phyloP scores from a whole-genome alignment of 768 basidiomycete genomes.

The Psilocybe cubensis region DNA sequence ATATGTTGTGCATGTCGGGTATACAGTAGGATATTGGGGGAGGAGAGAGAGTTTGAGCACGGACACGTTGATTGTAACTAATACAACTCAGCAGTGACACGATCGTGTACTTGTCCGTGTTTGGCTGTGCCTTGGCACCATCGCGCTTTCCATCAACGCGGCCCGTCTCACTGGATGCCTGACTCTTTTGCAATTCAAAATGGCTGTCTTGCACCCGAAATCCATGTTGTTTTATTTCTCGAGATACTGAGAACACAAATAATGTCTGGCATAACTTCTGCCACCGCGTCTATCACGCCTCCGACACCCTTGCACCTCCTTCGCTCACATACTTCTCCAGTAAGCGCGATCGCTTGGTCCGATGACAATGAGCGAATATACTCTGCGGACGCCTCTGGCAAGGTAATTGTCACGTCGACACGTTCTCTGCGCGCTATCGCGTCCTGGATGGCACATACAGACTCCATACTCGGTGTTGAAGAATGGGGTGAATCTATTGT shows the following conservation, averaged over 20 bases:
- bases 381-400: slow-evolving; percentile 83
- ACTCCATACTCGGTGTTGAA: slow-evolving; percentile 76
- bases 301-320: slow-evolving; percentile 75
- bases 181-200: background rate
- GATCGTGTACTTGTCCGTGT: slow-evolving; percentile 13
- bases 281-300: slow-evolving; percentile 30
- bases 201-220: background rate
- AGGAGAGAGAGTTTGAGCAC: background rate
- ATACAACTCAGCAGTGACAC: too few species aligned
- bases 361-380: slow-evolving; percentile 79
- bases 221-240: background rate
- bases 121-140: slow-evolving; percentile 14
- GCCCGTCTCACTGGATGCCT: background rate
- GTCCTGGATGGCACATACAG: slow-evolving; percentile 80
- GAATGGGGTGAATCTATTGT: slow-evolving; percentile 72
- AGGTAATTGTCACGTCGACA: slow-evolving; percentile 78
- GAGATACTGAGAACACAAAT: background rate
- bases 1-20: slow-evolving; percentile 65
- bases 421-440: slow-evolving; percentile 72
- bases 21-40: background rate
- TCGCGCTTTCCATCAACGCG: slow-evolving; percentile 1
- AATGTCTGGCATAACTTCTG: background rate
- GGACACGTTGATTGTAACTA: slow-evolving; percentile 19
- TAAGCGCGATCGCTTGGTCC: slow-evolving; percentile 67
- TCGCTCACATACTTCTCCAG: slow-evolving; percentile 68